These are phyloP conservation scores for Penicillium pulvis DNA, from an alignment of 495 filamentous ascomycete genomes.

Conservation along the genomic window DNA sequence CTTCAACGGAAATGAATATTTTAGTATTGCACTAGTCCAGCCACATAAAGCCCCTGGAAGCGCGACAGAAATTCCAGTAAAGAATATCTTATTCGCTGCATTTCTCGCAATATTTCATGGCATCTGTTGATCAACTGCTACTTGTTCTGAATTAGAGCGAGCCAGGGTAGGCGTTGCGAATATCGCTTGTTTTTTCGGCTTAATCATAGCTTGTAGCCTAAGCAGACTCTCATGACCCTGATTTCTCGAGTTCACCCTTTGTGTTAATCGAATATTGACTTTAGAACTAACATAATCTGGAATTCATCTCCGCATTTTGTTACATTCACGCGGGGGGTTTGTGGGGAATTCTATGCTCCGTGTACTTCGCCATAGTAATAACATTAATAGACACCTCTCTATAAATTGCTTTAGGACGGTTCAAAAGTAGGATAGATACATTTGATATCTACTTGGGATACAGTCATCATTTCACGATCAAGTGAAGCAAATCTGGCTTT, in stretches of 20 bases:
- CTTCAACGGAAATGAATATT: not conserved
- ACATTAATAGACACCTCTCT: not conserved
- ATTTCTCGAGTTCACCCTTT: not conserved
- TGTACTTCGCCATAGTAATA: not conserved
- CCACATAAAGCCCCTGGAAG: not conserved
- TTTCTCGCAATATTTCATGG: not conserved
- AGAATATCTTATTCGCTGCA: not conserved
- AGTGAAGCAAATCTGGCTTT: not conserved
- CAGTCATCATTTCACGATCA: not conserved
- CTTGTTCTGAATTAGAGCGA: not conserved
- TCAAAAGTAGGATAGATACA: not conserved
- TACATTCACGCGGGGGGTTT: not conserved
- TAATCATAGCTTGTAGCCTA: not conserved
- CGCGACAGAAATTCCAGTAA: not conserved
- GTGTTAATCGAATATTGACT: not conserved
- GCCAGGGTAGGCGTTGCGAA: not conserved
- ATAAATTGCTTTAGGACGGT: not conserved
- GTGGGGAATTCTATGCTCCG: not conserved
- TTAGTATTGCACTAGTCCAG: not conserved
- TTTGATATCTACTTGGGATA: not conserved
- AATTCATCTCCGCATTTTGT: not conserved
- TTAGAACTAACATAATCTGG: not conserved
- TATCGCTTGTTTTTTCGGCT: constrained; percentile 1
- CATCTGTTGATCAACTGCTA: not conserved
- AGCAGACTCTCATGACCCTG: not conserved